Percentiles rank a stretch among this genome's conserved stretches.
Conservation (phyloP, 2,329 filamentous ascomycete genomes). For the Aspergillus sp. region DNA sequence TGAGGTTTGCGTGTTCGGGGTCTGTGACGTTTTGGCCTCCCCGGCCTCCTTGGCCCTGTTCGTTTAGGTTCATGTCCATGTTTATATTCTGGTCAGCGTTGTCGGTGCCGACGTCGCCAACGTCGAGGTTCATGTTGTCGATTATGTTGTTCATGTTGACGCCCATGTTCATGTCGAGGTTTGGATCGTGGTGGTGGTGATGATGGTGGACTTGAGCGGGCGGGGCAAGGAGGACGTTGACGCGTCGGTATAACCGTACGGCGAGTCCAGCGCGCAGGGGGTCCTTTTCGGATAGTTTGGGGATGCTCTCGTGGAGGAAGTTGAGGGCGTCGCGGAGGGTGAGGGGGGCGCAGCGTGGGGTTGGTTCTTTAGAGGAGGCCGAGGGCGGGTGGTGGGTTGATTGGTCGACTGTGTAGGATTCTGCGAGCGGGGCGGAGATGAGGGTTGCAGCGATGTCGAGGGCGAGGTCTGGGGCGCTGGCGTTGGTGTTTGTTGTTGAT, state of each 20-base stretch:
- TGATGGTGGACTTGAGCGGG: slow-evolving; percentile 40
- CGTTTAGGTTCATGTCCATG: neutral
- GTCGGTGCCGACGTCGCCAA: slow-evolving; percentile 21
- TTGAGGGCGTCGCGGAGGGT: slow-evolving; percentile 44
- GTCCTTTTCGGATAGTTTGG: slow-evolving; percentile 45
- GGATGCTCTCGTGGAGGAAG: slow-evolving; percentile 38
- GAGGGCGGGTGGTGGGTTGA: slow-evolving; percentile 30
- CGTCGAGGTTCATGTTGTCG: slow-evolving; percentile 41
- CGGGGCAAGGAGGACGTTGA: slow-evolving; percentile 40
- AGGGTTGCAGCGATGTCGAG: slow-evolving; percentile 46
- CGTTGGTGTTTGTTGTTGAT: slow-evolving; percentile 4
- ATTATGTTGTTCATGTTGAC: slow-evolving; percentile 37
- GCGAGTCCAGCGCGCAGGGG: slow-evolving; percentile 44
- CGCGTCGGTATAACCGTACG: slow-evolving; percentile 46
- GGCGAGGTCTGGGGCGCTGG: slow-evolving; percentile 41
- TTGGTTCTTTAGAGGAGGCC: slow-evolving; percentile 32
- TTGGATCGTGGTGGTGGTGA: slow-evolving; percentile 29
- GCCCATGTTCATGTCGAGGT: neutral
- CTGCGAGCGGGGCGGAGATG: slow-evolving; percentile 41
- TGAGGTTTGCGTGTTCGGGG: slow-evolving; percentile 29
- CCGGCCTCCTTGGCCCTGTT: neutral
- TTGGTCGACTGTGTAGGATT: slow-evolving; percentile 41
- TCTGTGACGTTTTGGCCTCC: neutral
- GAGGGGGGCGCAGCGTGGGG: slow-evolving; percentile 35
- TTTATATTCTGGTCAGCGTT: neutral